Conservation (phyloP, 441 rosid genomes). For the Corymbia citriodora region DNA sequence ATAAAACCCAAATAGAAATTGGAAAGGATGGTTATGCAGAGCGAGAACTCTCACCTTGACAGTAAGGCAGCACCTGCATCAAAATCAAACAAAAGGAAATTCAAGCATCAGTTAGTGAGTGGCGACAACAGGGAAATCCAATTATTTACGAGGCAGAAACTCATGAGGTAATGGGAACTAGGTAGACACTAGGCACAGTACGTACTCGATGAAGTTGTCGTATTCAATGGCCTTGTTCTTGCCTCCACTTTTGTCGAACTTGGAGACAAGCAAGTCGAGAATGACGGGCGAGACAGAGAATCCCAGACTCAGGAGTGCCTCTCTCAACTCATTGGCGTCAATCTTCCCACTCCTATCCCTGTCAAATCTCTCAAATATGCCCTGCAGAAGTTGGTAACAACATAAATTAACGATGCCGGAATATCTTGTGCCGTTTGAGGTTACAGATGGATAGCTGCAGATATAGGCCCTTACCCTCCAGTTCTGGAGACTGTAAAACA, state of each 20-base stretch:
- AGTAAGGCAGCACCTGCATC: constrained; percentile 85
- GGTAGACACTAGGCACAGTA: background rate
- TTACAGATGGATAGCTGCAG: background rate
- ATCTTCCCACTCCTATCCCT: constrained; percentile 77
- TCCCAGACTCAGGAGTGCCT: constrained; percentile 76
- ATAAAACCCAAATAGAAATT: background rate
- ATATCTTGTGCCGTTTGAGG: background rate
- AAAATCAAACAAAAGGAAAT: background rate
- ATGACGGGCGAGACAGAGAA: constrained; percentile 61
- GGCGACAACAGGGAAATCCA: background rate
- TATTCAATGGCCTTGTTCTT: constrained; percentile 65
- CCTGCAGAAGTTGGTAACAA: constrained; percentile 19
- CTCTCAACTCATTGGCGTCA: constrained; percentile 67
- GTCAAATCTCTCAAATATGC: constrained; percentile 72
- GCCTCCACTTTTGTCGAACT: constrained; percentile 83
- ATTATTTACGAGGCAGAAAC: background rate
- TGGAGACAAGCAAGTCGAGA: constrained; percentile 70
- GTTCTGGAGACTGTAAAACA: constrained; percentile 84
- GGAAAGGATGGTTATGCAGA: background rate
- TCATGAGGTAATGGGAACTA: background rate
- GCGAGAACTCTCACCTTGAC: constrained; percentile 58
- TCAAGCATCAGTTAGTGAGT: background rate
- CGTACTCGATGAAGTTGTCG: constrained; percentile 92
- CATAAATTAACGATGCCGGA: background rate
- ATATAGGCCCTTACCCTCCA: constrained; percentile 66